Base-by-base conservation (phyloP, 2,329 filamentous ascomycete species). In the Penicillium sp. region DNA sequence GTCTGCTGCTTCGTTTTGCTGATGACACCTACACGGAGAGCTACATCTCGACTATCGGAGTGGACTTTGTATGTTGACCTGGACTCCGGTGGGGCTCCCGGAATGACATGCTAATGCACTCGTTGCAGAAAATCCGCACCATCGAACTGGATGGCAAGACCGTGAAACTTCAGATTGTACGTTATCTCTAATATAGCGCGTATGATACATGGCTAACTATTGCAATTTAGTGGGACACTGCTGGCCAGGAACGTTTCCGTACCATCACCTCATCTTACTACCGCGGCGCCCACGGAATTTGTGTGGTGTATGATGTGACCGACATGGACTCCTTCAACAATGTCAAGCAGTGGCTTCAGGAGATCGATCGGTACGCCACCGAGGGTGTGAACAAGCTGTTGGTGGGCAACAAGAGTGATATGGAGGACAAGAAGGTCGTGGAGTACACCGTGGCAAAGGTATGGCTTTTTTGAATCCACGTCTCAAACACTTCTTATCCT, bases 251-350 rank as follows among this genome's bases (percentile, higher is more conserved):
- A 82, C 92, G 95, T 73, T 99, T 99, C 91, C 90, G 95, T 78
- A 99, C 95, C 72, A 99, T 99, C 82, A 99, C 95, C 62, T 98
- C 93, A 43, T 98, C 95, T 61, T 99, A 99, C 86, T 99, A 99
- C 85, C 91, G 95, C 75, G 95, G 95, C 73, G 95, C 95, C 67
- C 95, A 98, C 81, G 95, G 95, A 71, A 99, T 99, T 81, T 99
- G 95, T 81, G 93, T 99, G 69, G 95, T 99, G 76, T 99, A 98
- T 86, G 95, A 99, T 88, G 95, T 99, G 74, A 99, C 95, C 68
- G 95, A 99, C 78, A 97, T 98, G 93, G 95, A 98, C 79, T 96
- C 91, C 29, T 99, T 99, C 91, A 98, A 99, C 88, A 99, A 98
- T 83, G 95, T 99, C 72, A 98, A 99, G 90, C 95, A 99, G 85